A percentile compares a stretch with the other conserved stretches of the same genome.
Conservation (phyloP, 768 basidiomycete species). For the Suillus sp. region DNA sequence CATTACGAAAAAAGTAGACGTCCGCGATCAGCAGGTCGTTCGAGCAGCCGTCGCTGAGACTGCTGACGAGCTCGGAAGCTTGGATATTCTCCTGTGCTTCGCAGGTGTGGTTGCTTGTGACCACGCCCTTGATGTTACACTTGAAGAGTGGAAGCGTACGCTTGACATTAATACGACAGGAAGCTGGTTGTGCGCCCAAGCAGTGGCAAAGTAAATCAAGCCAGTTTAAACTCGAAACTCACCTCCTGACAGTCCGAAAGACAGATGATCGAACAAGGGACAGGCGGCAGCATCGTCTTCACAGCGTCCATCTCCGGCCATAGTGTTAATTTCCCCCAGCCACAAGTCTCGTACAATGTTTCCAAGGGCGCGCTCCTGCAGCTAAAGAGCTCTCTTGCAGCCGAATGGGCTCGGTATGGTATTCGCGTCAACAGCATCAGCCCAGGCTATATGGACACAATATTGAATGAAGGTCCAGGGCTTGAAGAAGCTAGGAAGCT, state of each 20-base stretch:
- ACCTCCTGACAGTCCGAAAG: constrained; percentile 23
- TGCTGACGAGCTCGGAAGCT: constrained; percentile 31
- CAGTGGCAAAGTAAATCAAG: constrained; percentile 38
- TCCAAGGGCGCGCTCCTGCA: constrained; percentile 45
- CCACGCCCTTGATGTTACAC: constrained; percentile 34
- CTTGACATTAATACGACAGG: constrained; percentile 48
- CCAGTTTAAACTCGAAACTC: not conserved
- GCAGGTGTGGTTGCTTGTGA: constrained; percentile 42
- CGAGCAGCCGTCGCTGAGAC: constrained; percentile 33
- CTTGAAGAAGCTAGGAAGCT: constrained; percentile 35
- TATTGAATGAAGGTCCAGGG: constrained; percentile 39
- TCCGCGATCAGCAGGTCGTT: constrained; percentile 26
- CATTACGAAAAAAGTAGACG: constrained; percentile 37
- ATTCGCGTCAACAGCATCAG: constrained; percentile 46
- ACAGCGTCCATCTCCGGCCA: constrained; percentile 47
- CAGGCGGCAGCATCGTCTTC: constrained; percentile 45
- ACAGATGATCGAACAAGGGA: constrained; percentile 44
- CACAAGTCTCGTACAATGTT: constrained; percentile 44
- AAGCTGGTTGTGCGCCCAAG: constrained; percentile 47
- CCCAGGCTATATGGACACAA: constrained; percentile 47
- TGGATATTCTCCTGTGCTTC: constrained; percentile 45
- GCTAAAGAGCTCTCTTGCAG: constrained; percentile 41
- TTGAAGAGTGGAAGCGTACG: constrained; percentile 40
- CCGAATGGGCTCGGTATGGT: constrained; percentile 45
- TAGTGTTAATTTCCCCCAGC: constrained; percentile 43